These are phyloP conservation scores for Camellia japonica DNA, from an alignment of 148 eudicot species.

Conservation along the genomic window DNA sequence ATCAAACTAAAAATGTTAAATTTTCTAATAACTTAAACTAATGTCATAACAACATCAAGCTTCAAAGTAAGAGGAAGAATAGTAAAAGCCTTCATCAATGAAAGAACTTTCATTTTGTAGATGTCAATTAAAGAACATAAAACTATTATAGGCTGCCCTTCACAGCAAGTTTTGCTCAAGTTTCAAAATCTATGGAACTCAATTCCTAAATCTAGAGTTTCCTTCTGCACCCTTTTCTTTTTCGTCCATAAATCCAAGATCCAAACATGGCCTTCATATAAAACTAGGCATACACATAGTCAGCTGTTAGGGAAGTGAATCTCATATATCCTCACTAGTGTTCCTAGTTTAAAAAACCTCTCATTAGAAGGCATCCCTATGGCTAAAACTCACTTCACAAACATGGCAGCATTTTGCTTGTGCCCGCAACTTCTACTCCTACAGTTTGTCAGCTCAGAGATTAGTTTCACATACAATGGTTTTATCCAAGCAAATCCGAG, in stretches of 20 bases:
- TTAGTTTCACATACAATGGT: conserved; percentile 16
- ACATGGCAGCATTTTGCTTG: neutral
- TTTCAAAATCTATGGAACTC: neutral
- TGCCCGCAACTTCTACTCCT: conserved; percentile 10
- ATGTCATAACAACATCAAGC: too few relatives aligned
- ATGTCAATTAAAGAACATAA: neutral
- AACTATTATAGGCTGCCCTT: neutral
- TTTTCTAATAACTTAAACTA: too few relatives aligned
- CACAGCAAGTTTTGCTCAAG: neutral
- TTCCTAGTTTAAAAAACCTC: neutral
- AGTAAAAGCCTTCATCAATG: neutral
- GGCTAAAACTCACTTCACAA: neutral
- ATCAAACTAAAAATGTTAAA: too few relatives aligned
- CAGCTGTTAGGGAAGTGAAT: neutral
- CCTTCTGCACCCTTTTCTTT: too few relatives aligned
- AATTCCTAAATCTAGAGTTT: neutral
- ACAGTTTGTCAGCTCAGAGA: conserved; percentile 1
- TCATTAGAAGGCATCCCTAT: neutral
- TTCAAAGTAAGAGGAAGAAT: too few relatives aligned
- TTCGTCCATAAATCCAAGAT: too few relatives aligned
- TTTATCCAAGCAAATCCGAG: conserved; percentile 19
- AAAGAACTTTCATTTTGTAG: neutral
- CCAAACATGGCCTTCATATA: neutral
- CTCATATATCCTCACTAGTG: too few relatives aligned
- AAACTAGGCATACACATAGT: neutral